Percentiles rank a stretch among this genome's conserved stretches.
Conservation (phyloP, 768 basidiomycete species). For the Melanogaster broomeanus region DNA sequence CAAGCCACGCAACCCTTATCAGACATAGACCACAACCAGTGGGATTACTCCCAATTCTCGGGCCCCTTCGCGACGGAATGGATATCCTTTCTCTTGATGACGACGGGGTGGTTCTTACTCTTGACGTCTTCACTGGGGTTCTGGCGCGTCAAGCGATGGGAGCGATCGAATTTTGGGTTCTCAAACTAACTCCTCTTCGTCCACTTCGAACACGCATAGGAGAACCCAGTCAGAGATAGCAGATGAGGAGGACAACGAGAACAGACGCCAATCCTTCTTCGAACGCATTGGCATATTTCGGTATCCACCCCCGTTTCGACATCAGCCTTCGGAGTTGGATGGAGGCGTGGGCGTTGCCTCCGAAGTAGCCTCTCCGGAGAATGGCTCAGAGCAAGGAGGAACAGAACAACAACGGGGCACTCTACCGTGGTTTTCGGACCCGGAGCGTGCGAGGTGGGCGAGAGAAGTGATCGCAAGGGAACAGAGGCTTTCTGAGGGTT, state of each 20-base stretch:
- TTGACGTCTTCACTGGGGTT: slow-evolving; percentile 89
- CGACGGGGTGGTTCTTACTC: slow-evolving; percentile 85
- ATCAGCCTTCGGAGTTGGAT: slow-evolving; percentile 12
- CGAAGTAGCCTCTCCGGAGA: slow-evolving; percentile 16
- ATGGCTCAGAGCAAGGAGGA: slow-evolving; percentile 30
- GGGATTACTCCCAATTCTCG: slow-evolving; percentile 44
- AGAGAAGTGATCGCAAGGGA: slow-evolving; percentile 54
- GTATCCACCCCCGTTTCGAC: background rate
- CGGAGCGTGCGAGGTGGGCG: slow-evolving; percentile 43
- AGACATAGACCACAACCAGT: slow-evolving; percentile 19
- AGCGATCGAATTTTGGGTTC: slow-evolving; percentile 71
- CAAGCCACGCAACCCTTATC: slow-evolving; percentile 13
- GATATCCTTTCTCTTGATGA: slow-evolving; percentile 95
- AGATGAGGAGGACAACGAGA: slow-evolving; percentile 25
- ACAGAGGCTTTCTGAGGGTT: slow-evolving; percentile 54
- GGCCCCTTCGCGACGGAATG: slow-evolving; percentile 85
- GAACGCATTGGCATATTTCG: slow-evolving; percentile 29
- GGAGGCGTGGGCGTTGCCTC: slow-evolving; percentile 2
- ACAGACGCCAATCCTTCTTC: slow-evolving; percentile 28
- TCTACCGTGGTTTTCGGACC: slow-evolving; percentile 39
- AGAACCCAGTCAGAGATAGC: slow-evolving; percentile 27
- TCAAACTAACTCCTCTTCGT: slow-evolving; percentile 29
- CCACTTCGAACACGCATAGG: slow-evolving; percentile 36
- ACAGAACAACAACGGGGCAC: slow-evolving; percentile 32
- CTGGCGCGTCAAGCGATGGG: slow-evolving; percentile 91